Evolutionary conservation across 1,284 basidiomycete species (phyloP).

Genomic region (Trichosporon asahii): DNA sequence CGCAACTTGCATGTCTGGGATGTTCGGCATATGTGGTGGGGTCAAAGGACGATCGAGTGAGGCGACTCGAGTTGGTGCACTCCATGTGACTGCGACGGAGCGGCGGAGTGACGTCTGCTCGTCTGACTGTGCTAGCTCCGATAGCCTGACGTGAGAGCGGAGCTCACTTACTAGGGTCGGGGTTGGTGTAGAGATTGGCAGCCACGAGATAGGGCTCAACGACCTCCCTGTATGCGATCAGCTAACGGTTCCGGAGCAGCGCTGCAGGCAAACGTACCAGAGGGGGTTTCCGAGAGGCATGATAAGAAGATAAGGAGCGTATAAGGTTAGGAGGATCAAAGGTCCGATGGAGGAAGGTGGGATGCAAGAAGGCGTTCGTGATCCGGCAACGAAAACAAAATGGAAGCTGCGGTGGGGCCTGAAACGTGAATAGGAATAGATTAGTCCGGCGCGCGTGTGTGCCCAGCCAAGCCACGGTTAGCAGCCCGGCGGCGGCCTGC

Average conservation of each 20-base stretch:
- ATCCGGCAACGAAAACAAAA: constrained; percentile 17
- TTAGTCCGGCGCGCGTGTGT: background rate
- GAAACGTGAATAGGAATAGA: constrained; percentile 6
- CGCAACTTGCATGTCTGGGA: background rate
- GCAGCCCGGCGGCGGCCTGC: background rate
- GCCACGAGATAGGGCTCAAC: constrained; percentile 43
- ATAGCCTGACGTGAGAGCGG: too few species aligned
- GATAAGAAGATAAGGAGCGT: background rate
- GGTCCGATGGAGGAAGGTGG: background rate
- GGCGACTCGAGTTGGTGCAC: too few species aligned
- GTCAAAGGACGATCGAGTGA: too few species aligned
- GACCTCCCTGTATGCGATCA: constrained; percentile 38
- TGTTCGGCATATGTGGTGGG: background rate
- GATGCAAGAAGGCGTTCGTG: background rate
- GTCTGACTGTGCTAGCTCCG: background rate
- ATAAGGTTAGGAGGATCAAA: background rate
- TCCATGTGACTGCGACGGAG: background rate
- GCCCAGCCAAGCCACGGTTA: background rate
- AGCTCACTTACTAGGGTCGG: constrained; percentile 44
- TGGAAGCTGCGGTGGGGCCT: background rate
- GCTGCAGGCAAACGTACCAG: constrained; percentile 14
- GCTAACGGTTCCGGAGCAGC: background rate
- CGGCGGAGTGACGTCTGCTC: background rate
- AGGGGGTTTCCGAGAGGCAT: constrained; percentile 33
- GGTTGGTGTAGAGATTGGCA: constrained; percentile 35